Percentiles rank a stretch among this genome's conserved stretches.
phyloP scores from a whole-genome alignment of 2,329 filamentous ascomycete genomes.

The Phoma sp. region DNA sequence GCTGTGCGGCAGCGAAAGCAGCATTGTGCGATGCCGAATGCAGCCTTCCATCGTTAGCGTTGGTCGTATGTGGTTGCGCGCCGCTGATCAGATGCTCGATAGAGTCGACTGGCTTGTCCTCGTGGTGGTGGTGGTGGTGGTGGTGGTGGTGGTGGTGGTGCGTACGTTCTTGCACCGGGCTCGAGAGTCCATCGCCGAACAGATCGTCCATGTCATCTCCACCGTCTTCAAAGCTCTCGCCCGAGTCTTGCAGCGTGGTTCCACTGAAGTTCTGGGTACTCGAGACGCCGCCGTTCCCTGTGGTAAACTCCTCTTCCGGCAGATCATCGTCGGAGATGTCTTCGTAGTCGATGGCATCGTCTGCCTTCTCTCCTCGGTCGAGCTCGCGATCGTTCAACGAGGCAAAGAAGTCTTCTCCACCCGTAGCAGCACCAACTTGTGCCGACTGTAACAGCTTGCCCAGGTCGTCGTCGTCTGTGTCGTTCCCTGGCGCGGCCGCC shows the following conservation, averaged over 20 bases:
- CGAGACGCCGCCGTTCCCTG: conserved; percentile 28
- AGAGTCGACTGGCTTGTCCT: conserved; percentile 49
- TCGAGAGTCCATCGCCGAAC: conserved; percentile 34
- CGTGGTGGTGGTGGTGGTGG: no score
- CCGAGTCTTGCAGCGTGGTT: conserved; percentile 50
- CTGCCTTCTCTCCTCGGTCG: conserved; percentile 76
- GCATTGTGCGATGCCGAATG: conserved; percentile 27
- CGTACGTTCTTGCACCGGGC: conserved; percentile 31
- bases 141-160: no score
- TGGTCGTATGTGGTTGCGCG: conserved; percentile 10
- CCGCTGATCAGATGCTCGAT: conserved; percentile 30
- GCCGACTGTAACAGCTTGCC: conserved; percentile 29
- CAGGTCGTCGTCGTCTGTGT: conserved; percentile 32
- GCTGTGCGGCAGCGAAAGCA: conserved; percentile 25
- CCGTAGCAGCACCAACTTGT: conserved; percentile 27
- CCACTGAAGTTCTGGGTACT: conserved; percentile 39
- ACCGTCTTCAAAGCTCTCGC: conserved; percentile 53
- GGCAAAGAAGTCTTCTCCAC: conserved; percentile 33
- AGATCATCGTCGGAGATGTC: conserved; percentile 93
- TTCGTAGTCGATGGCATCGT: conserved; percentile 88
- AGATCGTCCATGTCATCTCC: conserved; percentile 38
- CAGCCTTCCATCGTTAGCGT: conserved; percentile 24
- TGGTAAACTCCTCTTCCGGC: conserved; percentile 69
- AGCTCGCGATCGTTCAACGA: conserved; percentile 47
- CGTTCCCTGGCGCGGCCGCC: conserved; percentile 13